phyloP scores from a whole-genome alignment of 139 green algal genomes.

The Gonium pectorale region DNA sequence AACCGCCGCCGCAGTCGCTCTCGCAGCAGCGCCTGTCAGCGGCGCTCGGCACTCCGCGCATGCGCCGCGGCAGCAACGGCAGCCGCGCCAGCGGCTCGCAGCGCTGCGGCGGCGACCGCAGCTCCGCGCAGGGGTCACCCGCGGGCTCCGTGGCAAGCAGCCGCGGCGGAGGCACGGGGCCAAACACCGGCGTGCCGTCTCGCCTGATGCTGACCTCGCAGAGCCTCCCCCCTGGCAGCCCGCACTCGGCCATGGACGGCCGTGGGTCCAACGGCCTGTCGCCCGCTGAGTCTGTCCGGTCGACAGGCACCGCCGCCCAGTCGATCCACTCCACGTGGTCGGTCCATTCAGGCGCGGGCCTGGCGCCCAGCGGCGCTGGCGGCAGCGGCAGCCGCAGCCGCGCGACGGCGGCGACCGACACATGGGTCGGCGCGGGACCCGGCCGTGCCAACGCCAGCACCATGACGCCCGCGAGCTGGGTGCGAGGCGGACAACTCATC shows the following conservation, averaged over 20 bases:
- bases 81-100: conserved; percentile 26
- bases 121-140: neutral
- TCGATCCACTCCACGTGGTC: neutral
- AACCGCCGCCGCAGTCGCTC: neutral
- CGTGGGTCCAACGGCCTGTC: too few species aligned
- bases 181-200: neutral
- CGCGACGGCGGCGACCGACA: too few species aligned
- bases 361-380: too few species aligned
- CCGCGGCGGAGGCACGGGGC: neutral
- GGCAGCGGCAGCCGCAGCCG: too few species aligned
- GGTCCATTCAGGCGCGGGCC: neutral
- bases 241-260: too few species aligned
- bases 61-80: conserved; percentile 40
- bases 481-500: too few species aligned
- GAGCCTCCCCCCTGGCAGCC: neutral
- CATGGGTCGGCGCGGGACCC: too few species aligned
- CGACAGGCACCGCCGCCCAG: neutral
- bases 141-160: neutral
- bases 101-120: conserved; percentile 10
- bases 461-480: too few species aligned
- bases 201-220: neutral
- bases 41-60: neutral
- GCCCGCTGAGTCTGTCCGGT: neutral
- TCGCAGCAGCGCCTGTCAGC: neutral
- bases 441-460: too few species aligned